Evolutionary conservation across 2,329 filamentous ascomycete genomes (phyloP).

Genomic region (Trichoderma sp.): DNA sequence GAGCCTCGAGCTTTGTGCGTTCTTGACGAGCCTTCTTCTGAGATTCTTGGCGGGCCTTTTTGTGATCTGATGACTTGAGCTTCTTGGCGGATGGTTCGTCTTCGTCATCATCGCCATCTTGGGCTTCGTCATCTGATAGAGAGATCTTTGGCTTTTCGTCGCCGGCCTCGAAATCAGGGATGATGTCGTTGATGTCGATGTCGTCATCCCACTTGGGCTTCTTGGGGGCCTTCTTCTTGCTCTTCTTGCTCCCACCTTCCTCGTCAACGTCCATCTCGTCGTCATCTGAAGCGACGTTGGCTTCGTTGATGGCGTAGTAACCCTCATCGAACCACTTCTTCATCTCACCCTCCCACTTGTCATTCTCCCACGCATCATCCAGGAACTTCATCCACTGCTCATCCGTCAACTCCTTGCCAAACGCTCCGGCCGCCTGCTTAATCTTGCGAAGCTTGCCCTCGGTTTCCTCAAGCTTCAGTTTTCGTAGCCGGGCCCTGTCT

Average conservation of each 20-base stretch:
- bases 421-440: constrained; percentile 80
- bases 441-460: constrained; percentile 84
- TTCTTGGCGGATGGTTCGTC: constrained; percentile 51
- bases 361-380: constrained; percentile 84
- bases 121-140: constrained; percentile 46
- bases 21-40: constrained; percentile 77
- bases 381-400: constrained; percentile 83
- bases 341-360: constrained; percentile 91
- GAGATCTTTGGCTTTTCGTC: constrained; percentile 50
- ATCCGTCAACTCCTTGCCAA: constrained; percentile 62
- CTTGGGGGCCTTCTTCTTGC: constrained; percentile 45
- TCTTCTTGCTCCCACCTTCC: constrained; percentile 48
- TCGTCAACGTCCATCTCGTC: constrained; percentile 63
- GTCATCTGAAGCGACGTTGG: constrained; percentile 62
- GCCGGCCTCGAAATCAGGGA: constrained; percentile 80
- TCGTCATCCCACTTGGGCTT: constrained; percentile 87
- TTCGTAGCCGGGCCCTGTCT: constrained; percentile 79
- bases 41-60: constrained; percentile 54
- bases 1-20: constrained; percentile 76
- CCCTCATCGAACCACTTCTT: constrained; percentile 79
- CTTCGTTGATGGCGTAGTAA: constrained; percentile 77
- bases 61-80: constrained; percentile 59
- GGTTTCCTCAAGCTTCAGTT: constrained; percentile 86
- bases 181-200: constrained; percentile 90
- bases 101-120: constrained; percentile 37